Base-by-base conservation (phyloP, 192 early-diverging fungal species). In the Umbelopsis ramanniana region DNA sequence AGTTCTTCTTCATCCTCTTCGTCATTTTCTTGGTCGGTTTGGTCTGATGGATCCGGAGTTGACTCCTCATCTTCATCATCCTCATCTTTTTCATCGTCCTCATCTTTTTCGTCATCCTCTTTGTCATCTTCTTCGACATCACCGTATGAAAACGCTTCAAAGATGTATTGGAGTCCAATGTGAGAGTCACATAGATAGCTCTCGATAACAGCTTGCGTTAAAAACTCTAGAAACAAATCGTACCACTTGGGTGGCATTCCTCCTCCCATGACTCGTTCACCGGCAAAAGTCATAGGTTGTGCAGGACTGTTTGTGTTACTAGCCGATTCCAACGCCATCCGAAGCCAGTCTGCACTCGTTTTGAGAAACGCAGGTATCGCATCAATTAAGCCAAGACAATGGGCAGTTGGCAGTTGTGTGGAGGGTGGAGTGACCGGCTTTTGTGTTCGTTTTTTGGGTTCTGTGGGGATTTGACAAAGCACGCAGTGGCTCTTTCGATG, bases 151-250 rank as follows among this genome's bases (percentile, higher is more conserved):
- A 87, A 87, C 17, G 84, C 81, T 46, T 87, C 85, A 66, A 82
- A 74, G 40, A 87, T 80, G 5, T 76, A 74, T 8, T 84, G 83
- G n/a, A 84, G 60, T 6, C 85, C 83, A 21, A 71, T 38, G 21
- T 74, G 74, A 12, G 74, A 77, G 76, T 87, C 85, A 26, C 85
- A 87, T 22, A 87, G 74, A 45, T 83, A 87, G 19, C 79, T 73
- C 68, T 87, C 83, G 26, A 87, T 83, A 4, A 81, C 83, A 3
- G 85, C 85, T 66, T 87, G 85, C 4, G 85, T 87, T 72, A 87
- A 75, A 46, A 87, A 66, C 54, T 87, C 85, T 35, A 87, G 46
- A 70, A 87, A 84, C 24, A 87, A 72, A n/a, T 81, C 73, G 66
- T 87, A 87, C 83, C 85, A 87, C 4, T 78, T 74, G 46, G 80